Percentiles rank a stretch among this genome's conserved stretches.
These are phyloP conservation scores for Intubia oerlemansii DNA, from an alignment of 2,329 filamentous ascomycete species.

Conservation along the genomic window DNA sequence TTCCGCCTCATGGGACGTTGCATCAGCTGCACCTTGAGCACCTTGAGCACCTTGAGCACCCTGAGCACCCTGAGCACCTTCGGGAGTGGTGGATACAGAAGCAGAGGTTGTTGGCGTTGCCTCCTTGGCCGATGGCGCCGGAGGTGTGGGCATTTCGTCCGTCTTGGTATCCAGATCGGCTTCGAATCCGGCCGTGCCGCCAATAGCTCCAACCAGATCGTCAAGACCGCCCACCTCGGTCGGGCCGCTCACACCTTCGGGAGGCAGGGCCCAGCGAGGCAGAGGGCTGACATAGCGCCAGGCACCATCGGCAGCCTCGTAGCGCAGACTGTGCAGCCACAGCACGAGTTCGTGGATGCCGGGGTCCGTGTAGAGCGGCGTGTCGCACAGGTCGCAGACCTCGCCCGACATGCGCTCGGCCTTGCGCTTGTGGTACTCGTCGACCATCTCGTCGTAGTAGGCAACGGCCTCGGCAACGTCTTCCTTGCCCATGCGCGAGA, in stretches of 20 bases:
- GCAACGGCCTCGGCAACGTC: constrained; percentile 79
- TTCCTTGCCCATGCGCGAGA: constrained; percentile 82
- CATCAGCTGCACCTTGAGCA: no score
- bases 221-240: constrained; percentile 42
- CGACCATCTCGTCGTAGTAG: constrained; percentile 87
- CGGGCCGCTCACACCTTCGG: constrained; percentile 48
- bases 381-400: constrained; percentile 60
- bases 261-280: constrained; percentile 73
- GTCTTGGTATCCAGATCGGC: no score
- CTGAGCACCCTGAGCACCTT: no score
- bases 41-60: no score
- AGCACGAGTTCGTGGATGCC: constrained; percentile 77
- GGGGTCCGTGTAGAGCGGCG: constrained; percentile 82
- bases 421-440: constrained; percentile 71
- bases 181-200: no score
- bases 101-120: no score
- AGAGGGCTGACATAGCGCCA: constrained; percentile 80
- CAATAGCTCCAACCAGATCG: no score
- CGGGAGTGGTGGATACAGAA: no score
- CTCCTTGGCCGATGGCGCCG: no score
- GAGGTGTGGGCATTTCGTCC: no score
- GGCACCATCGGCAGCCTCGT: constrained; percentile 59
- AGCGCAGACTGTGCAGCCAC: constrained; percentile 81
- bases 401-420: constrained; percentile 87
- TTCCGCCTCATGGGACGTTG: no score